Evolutionary conservation across 2,329 filamentous ascomycete species (phyloP).

Genomic region (Trichoderma hamatum): DNA sequence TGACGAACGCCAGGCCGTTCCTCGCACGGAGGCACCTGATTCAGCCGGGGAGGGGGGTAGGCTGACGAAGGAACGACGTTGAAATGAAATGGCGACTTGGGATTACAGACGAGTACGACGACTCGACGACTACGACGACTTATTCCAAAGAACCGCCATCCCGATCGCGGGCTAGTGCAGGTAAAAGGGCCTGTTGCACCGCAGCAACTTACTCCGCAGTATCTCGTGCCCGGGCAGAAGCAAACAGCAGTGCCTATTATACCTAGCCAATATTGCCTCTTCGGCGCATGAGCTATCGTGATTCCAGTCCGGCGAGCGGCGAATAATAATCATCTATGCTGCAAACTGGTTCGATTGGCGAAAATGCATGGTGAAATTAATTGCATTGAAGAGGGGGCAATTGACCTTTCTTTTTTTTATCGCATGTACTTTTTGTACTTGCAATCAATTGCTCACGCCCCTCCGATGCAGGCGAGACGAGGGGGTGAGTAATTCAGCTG

Average conservation of each 20-base stretch:
- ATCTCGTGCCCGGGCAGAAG: background rate
- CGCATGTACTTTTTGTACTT: background rate
- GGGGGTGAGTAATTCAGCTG: background rate
- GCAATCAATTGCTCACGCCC: slow-evolving; percentile 7
- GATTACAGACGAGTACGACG: slow-evolving; percentile 3
- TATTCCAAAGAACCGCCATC: background rate
- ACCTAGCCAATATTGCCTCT: background rate
- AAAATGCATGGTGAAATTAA: background rate
- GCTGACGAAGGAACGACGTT: slow-evolving; percentile 14
- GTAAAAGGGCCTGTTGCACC: background rate
- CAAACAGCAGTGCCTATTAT: background rate
- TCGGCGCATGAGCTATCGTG: background rate
- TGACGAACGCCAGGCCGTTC: slow-evolving; percentile 20
- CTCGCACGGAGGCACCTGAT: slow-evolving; percentile 28
- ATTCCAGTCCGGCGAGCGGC: background rate
- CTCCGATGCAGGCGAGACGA: background rate
- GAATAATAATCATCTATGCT: background rate
- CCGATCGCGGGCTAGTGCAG: background rate
- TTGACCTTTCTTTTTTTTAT: background rate
- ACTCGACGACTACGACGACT: too few species aligned
- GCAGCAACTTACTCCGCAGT: background rate
- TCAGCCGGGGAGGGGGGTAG: slow-evolving; percentile 23
- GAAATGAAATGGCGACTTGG: slow-evolving; percentile 6
- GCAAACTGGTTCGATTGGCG: background rate
- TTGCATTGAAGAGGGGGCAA: background rate